Evolutionary conservation across 2,329 filamentous ascomycete genomes (phyloP).

Genomic region (Verticillium dahliae): DNA sequence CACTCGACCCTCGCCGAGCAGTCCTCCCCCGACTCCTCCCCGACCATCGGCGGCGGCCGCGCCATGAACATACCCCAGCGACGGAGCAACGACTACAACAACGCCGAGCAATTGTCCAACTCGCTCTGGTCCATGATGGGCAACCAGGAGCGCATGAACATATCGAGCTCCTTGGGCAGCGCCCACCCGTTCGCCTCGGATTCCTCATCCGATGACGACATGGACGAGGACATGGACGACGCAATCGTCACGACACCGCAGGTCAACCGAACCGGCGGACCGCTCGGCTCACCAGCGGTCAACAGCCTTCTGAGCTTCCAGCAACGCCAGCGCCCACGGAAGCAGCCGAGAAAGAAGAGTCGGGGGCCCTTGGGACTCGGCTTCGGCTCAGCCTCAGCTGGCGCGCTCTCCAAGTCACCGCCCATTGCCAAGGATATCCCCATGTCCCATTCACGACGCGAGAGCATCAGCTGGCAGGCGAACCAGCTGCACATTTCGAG

Average conservation of each 20-base stretch:
- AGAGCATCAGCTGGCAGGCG: conserved; percentile 86
- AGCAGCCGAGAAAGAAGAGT: conserved; percentile 52
- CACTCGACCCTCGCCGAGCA: conserved; percentile 89
- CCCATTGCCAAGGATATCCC: conserved; percentile 41
- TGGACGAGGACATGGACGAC: conserved; percentile 74
- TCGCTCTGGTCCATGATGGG: conserved; percentile 67
- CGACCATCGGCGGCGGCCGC: conserved; percentile 66
- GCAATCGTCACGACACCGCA: conserved; percentile 80
- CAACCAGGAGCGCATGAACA: conserved; percentile 60
- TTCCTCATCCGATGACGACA: conserved; percentile 62
- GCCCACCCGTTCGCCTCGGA: conserved; percentile 68
- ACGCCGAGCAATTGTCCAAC: conserved; percentile 59
- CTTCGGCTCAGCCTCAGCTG: conserved; percentile 34
- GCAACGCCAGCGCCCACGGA: conserved; percentile 65
- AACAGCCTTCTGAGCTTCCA: conserved; percentile 79
- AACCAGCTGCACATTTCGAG: conserved; percentile 80
- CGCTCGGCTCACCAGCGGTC: conserved; percentile 58
- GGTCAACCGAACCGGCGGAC: conserved; percentile 51
- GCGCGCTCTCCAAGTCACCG: conserved; percentile 62
- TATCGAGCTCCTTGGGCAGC: conserved; percentile 76
- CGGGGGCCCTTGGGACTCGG: conserved; percentile 43
- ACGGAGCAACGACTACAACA: conserved; percentile 39
- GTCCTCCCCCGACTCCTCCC: conserved; percentile 84
- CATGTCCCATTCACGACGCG: conserved; percentile 56
- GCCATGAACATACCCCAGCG: conserved; percentile 57